Percentiles rank a stretch among this genome's conserved stretches.
Conservation (phyloP, 495 filamentous ascomycete species). For the Podospora fimiseda region DNA sequence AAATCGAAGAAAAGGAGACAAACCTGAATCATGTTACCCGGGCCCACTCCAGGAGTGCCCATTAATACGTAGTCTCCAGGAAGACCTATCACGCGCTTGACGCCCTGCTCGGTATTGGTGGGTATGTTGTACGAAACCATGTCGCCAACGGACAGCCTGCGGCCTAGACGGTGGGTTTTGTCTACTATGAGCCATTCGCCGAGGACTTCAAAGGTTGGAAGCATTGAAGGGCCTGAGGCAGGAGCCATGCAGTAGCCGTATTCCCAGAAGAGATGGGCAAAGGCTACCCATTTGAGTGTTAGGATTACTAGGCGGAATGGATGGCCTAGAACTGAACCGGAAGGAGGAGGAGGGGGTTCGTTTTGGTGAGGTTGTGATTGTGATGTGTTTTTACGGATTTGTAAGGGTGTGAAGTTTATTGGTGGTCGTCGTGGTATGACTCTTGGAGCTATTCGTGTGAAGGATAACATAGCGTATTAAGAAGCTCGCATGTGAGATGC, state of each 20-base stretch:
- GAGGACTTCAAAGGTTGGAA: conserved; percentile 62
- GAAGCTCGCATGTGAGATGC: neutral
- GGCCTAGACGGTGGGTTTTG: conserved; percentile 58
- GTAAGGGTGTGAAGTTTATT: neutral
- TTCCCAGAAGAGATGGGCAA: conserved; percentile 53
- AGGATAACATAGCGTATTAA: neutral
- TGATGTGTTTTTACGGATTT: neutral
- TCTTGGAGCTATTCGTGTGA: neutral
- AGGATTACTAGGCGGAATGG: conserved; percentile 30
- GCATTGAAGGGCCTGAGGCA: conserved; percentile 67
- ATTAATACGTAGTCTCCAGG: conserved; percentile 83
- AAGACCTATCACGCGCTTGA: conserved; percentile 83
- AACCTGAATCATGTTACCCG: conserved; percentile 71
- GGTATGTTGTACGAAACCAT: conserved; percentile 76
- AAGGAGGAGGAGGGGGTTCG: neutral
- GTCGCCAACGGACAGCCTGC: conserved; percentile 71
- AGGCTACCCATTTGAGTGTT: conserved; percentile 40
- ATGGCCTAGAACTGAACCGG: conserved; percentile 32
- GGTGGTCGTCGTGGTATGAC: neutral
- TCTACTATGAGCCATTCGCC: conserved; percentile 66
- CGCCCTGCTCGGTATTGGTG: conserved; percentile 53
- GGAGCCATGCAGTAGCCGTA: conserved; percentile 47
- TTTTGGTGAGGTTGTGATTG: neutral
- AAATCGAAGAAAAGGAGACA: conserved; percentile 12
- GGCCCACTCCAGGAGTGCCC: conserved; percentile 46